phyloP scores from a whole-genome alignment of 1,139 yeast species.

The Pichia sp. region DNA sequence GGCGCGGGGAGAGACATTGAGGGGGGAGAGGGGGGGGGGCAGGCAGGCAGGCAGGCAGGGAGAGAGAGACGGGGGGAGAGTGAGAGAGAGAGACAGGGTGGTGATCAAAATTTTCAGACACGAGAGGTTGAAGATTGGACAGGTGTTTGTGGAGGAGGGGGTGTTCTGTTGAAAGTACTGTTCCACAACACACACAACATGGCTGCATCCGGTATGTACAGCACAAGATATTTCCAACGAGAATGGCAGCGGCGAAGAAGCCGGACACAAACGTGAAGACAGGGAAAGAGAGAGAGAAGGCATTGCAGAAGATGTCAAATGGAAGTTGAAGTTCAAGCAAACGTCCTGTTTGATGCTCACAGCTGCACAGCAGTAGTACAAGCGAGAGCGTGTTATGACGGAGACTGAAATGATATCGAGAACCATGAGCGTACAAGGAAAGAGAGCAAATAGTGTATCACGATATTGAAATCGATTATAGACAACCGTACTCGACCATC shows the following conservation, averaged over 20 bases:
- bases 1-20: neutral
- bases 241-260: neutral
- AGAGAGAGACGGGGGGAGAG: neutral
- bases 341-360: too few relatives aligned
- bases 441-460: too few relatives aligned
- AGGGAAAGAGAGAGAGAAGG: too few relatives aligned
- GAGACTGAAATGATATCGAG: too few relatives aligned
- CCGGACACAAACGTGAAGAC: too few relatives aligned
- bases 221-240: neutral
- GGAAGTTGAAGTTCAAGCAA: neutral
- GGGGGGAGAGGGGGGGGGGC: neutral
- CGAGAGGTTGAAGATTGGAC: neutral
- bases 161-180: neutral
- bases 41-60: too few relatives aligned
- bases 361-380: too few relatives aligned
- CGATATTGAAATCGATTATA: too few relatives aligned
- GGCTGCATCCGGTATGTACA: conserved; percentile 62
- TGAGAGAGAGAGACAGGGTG: neutral
- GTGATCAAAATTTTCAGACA: conserved; percentile 3
- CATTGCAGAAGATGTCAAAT: neutral
- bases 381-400: too few relatives aligned
- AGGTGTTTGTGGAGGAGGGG: neutral
- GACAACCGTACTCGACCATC: too few relatives aligned
- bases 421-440: too few relatives aligned
- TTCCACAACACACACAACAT: conserved; percentile 32